Conservation (phyloP, 2,329 filamentous ascomycete species). For the Nemania serpens region DNA sequence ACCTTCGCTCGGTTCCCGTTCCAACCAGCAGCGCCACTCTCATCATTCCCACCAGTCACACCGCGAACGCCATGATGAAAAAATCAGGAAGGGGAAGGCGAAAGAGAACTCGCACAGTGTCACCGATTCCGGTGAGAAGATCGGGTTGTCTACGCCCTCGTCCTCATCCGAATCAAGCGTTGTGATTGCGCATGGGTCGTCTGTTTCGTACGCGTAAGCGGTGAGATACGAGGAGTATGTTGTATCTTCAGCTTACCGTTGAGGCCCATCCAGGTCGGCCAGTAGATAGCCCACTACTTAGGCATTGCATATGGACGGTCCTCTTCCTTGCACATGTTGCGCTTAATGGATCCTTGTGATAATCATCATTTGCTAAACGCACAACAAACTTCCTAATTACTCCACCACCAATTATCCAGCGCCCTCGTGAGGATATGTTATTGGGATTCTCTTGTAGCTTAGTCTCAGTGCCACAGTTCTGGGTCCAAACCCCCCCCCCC, state of each 20-base stretch:
- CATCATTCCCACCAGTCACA: conserved; percentile 17
- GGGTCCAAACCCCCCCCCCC: not conserved
- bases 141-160: conserved; percentile 7
- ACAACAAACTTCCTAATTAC: not conserved
- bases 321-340: not conserved
- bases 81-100: conserved; percentile 31
- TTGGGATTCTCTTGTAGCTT: not conserved
- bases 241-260: not conserved
- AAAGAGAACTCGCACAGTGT: conserved; percentile 30
- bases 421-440: not conserved
- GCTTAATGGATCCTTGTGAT: not conserved
- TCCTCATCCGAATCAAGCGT: conserved; percentile 33
- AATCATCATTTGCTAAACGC: not conserved
- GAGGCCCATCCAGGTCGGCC: not conserved
- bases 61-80: conserved; percentile 24
- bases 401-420: not conserved
- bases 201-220: conserved; percentile 20
- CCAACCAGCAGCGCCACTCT: conserved; percentile 19
- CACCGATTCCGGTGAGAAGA: conserved; percentile 28
- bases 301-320: not conserved
- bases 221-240: not conserved
- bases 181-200: conserved; percentile 37
- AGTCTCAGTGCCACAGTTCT: not conserved
- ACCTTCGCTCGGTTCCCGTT: conserved; percentile 17
- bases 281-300: not conserved